Percentiles rank a stretch among this genome's conserved stretches.
Evolutionary conservation across 805 yeast genomes (phyloP).

Genomic region (Cyberlindnera galapagoensis): DNA sequence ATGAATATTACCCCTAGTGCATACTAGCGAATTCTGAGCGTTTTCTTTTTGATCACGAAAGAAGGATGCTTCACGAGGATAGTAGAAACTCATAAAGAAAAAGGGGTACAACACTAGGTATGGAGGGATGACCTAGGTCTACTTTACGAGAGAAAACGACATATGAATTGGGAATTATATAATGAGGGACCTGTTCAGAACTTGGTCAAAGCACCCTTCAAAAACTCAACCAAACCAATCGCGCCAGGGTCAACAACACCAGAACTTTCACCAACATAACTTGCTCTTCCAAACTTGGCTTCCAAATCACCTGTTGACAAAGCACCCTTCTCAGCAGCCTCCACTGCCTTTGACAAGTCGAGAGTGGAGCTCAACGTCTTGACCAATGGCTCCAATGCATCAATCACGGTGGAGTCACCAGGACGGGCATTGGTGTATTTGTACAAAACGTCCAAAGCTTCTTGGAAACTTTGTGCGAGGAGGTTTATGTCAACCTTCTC

Average conservation of each 20-base stretch:
- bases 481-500: conserved; percentile 25
- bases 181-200: too few relatives aligned
- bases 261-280: conserved; percentile 72
- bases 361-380: conserved; percentile 45
- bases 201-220: conserved; percentile 29
- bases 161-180: too few relatives aligned
- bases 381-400: conserved; percentile 84
- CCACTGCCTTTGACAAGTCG: conserved; percentile 53
- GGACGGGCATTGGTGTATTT: conserved; percentile 83
- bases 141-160: too few relatives aligned
- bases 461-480: conserved; percentile 42
- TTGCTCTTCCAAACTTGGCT: conserved; percentile 91
- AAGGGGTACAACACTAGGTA: too few relatives aligned
- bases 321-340: conserved; percentile 72
- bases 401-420: conserved; percentile 87
- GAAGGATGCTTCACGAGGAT: too few relatives aligned
- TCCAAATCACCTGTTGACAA: conserved; percentile 64
- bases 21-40: too few relatives aligned
- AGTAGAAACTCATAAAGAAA: too few relatives aligned
- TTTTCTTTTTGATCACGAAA: too few relatives aligned
- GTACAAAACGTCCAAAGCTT: conserved; percentile 68
- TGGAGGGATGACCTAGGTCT: too few relatives aligned
- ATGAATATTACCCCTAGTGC: too few relatives aligned
- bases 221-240: conserved; percentile 62
- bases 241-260: conserved; percentile 94